Evolutionary conservation across 495 filamentous ascomycete species (phyloP), one percentile per base, ranked within the genome.

Genomic region (Parathielavia appendiculata): DNA sequence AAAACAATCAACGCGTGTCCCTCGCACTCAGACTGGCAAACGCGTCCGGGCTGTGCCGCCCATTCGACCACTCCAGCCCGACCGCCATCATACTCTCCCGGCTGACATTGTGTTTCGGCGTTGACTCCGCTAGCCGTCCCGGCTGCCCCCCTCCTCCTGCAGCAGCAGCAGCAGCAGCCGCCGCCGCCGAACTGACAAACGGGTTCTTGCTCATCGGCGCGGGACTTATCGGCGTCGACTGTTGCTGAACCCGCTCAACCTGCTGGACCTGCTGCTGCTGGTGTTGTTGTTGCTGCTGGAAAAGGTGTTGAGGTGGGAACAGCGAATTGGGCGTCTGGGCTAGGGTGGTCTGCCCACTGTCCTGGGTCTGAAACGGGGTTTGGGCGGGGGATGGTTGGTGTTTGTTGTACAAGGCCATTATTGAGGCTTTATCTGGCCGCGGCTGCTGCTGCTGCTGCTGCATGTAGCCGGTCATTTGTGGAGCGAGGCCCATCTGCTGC

Each of bases 31-130:
- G 75, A 64, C 88, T 92, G n/a, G 91, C 87, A 81, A 97, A 98
- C 34, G 93, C 92, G 75, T 98, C 93, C 17, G 93, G 93, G 64
- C 91, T 96, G 71, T 97, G 91, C 45, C 92, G 79, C 10, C 92
- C 92, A 60, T 81, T 83, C 40, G 80, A 85, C 75, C 77, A 79
- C 79, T 86, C 76, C 84, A 84, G 43, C 63, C 83, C 85, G 60
- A 71, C 75, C 56, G 75, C 88, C 69, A 96, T 90, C 57, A 95
- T 87, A 65, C 92, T 97, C 63, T 95, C 93, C 60, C 93, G 84
- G 70, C 90, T 97, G 61, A 86, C 83, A 64, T 96, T 89, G 41
- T 66, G 51, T 54, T 69, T 56, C 44, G 57, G 60, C 55, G 65
- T 35, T 44, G 57, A 36, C 6, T 51, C 62, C 54, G 52, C 67